A percentile compares a stretch with the other conserved stretches of the same genome.
These are phyloP conservation scores for Sphaerosporella brunnea DNA, from an alignment of 495 filamentous ascomycete genomes.

Conservation along the genomic window DNA sequence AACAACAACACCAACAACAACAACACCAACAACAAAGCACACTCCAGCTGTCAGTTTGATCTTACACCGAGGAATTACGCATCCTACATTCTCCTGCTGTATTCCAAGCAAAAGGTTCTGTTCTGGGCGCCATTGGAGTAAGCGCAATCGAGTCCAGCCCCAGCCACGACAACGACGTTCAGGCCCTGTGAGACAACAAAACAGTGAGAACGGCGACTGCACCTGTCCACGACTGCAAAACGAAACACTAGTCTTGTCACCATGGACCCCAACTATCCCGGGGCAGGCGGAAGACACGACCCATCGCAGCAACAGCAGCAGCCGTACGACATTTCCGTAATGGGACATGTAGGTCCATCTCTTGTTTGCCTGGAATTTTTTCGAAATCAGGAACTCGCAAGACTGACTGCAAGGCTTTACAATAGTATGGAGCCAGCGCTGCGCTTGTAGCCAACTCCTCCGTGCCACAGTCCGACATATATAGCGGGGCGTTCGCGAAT, in stretches of 20 bases:
- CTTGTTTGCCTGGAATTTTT: no score
- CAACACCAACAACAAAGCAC: no score
- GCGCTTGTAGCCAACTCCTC: slow-evolving; percentile 30
- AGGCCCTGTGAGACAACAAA: neutral
- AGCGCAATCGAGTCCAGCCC: slow-evolving; percentile 5
- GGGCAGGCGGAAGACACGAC: slow-evolving; percentile 24
- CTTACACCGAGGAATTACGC: no score
- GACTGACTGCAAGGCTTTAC: slow-evolving; percentile 3
- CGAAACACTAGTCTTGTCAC: neutral
- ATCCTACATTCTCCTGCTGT: no score
- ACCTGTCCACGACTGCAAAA: neutral
- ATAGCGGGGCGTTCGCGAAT: slow-evolving; percentile 89
- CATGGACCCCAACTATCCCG: slow-evolving; percentile 25
- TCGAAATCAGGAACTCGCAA: neutral
- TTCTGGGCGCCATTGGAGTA: neutral
- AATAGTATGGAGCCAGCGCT: slow-evolving; percentile 31
- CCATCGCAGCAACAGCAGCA: slow-evolving; percentile 25
- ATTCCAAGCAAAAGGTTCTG: no score
- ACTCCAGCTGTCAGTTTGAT: no score
- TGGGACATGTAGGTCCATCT: slow-evolving; percentile 26
- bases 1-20: no score
- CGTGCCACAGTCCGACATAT: slow-evolving; percentile 50
- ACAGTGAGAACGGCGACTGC: neutral
- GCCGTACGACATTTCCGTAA: slow-evolving; percentile 25
- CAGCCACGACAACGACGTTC: neutral